These are phyloP conservation scores for Ceratopteris richardii DNA, from an alignment of 75 land plant species.

Conservation along the genomic window DNA sequence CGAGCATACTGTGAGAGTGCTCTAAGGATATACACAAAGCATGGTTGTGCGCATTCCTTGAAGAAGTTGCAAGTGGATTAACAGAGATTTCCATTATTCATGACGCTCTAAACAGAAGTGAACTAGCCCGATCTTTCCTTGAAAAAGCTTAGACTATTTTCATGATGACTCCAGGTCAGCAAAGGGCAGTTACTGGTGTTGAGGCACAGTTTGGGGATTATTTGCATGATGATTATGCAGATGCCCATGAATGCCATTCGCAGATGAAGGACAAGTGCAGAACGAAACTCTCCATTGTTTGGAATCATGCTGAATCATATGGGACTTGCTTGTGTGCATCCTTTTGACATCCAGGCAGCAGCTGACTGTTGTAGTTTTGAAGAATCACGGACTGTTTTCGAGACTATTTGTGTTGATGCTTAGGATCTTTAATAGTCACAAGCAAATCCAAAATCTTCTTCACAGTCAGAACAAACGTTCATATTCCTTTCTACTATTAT, in stretches of 20 bases:
- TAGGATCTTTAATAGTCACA: too few species aligned
- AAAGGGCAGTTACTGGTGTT: conserved; percentile 56
- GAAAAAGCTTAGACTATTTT: conserved; percentile 60
- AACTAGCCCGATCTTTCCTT: conserved; percentile 56
- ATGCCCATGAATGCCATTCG: conserved; percentile 43
- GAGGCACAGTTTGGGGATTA: conserved; percentile 91
- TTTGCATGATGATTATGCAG: conserved; percentile 46
- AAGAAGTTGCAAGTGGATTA: conserved; percentile 58
- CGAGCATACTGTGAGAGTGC: conserved; percentile 68
- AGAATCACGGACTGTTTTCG: conserved; percentile 63
- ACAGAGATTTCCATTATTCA: conserved; percentile 67
- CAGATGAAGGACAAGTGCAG: conserved; percentile 52
- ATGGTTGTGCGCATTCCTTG: conserved; percentile 34
- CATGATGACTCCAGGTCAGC: conserved; percentile 59
- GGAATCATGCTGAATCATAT: conserved; percentile 75
- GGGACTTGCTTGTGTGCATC: conserved; percentile 76
- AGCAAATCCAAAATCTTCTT: too few species aligned
- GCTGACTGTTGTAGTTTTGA: conserved; percentile 58
- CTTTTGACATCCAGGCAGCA: conserved; percentile 56
- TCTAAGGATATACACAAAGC: conserved; percentile 51
- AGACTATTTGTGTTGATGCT: conserved; percentile 63
- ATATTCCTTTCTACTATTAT: too few species aligned
- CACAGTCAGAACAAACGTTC: too few species aligned
- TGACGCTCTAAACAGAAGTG: conserved; percentile 65
- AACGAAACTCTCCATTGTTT: conserved; percentile 60